These are phyloP conservation scores for Aureococcus anophagefferens DNA, from an alignment of 108 stramenopile genomes.

Conservation along the genomic window DNA sequence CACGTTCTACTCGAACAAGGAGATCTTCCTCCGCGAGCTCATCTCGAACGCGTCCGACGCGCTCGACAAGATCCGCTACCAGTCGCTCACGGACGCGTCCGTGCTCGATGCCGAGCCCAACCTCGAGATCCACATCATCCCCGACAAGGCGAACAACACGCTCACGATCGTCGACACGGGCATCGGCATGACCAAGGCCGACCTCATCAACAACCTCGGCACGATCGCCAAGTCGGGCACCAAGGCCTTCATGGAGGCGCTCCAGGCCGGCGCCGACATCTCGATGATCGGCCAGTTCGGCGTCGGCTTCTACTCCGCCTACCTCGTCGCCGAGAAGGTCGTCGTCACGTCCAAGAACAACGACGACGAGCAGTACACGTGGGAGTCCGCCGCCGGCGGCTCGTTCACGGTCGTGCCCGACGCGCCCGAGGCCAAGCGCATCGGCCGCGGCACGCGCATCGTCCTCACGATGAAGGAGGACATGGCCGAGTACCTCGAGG, in stretches of 20 bases:
- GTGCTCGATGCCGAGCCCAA: slow-evolving; percentile 88
- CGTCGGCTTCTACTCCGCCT: slow-evolving; percentile 92
- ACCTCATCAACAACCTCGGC: slow-evolving; percentile 80
- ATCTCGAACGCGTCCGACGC: slow-evolving; percentile 96
- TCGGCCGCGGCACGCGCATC: too few relatives aligned
- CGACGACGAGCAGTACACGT: slow-evolving; percentile 45
- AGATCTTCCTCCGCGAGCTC: slow-evolving; percentile 97
- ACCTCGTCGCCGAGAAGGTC: slow-evolving; percentile 87
- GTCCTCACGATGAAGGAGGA: too few relatives aligned
- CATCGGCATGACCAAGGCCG: slow-evolving; percentile 83
- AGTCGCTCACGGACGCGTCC: slow-evolving; percentile 81
- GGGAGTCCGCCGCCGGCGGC: slow-evolving; percentile 44
- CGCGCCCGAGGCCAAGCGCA: too few relatives aligned
- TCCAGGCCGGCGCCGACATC: slow-evolving; percentile 42
- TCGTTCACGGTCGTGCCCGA: slow-evolving; percentile 34
- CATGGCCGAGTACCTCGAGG: too few relatives aligned
- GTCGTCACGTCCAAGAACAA: slow-evolving; percentile 70
- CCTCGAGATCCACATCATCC: slow-evolving; percentile 73
- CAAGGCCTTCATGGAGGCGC: slow-evolving; percentile 74
- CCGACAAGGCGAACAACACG: slow-evolving; percentile 71
- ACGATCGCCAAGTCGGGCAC: slow-evolving; percentile 94
- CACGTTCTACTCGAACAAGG: slow-evolving; percentile 99
- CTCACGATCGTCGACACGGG: slow-evolving; percentile 91
- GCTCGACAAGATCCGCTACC: slow-evolving; percentile 98
- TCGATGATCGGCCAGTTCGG: slow-evolving; percentile 92